phyloP scores from a whole-genome alignment of 768 basidiomycete genomes.

The Leccinum ochraceum region DNA sequence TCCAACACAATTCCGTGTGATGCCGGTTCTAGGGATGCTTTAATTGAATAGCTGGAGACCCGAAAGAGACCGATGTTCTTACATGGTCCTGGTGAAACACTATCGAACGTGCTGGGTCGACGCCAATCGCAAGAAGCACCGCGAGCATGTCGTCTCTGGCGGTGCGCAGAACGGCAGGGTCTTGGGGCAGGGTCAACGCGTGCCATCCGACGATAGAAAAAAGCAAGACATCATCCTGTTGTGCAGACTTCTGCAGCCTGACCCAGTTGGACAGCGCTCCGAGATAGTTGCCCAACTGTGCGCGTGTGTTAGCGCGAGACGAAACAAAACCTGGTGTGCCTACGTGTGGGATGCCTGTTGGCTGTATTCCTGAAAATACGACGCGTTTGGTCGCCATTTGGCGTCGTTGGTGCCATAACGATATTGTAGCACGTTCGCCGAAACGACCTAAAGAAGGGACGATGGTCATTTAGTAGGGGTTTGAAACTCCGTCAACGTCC shows the following conservation, averaged over 20 bases:
- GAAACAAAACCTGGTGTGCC: constrained; percentile 18
- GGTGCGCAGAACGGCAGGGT: constrained; percentile 59
- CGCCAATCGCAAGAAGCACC: constrained; percentile 78
- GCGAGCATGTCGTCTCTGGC: constrained; percentile 81
- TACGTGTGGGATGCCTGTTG: constrained; percentile 90
- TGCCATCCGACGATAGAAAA: constrained; percentile 95
- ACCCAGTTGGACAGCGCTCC: constrained; percentile 93
- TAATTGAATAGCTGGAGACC: background rate
- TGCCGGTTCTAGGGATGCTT: constrained; percentile 60
- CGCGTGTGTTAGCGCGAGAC: constrained; percentile 1
- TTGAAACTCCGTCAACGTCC: constrained; percentile 32
- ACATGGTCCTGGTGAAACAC: constrained; percentile 92
- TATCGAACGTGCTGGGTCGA: constrained; percentile 72
- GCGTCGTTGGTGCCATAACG: constrained; percentile 8
- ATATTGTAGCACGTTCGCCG: background rate
- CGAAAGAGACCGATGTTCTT: constrained; percentile 3
- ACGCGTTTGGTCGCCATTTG: constrained; percentile 35
- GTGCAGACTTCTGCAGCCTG: constrained; percentile 63
- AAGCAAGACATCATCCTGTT: constrained; percentile 61
- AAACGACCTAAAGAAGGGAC: constrained; percentile 18
- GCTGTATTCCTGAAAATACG: constrained; percentile 91
- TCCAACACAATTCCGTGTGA: constrained; percentile 90
- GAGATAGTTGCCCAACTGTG: constrained; percentile 88
- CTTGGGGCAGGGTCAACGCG: constrained; percentile 89
- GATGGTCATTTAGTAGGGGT: constrained; percentile 6